Base-by-base conservation (phyloP, 257 asterid genomes). In the Scutellaria barbata region DNA sequence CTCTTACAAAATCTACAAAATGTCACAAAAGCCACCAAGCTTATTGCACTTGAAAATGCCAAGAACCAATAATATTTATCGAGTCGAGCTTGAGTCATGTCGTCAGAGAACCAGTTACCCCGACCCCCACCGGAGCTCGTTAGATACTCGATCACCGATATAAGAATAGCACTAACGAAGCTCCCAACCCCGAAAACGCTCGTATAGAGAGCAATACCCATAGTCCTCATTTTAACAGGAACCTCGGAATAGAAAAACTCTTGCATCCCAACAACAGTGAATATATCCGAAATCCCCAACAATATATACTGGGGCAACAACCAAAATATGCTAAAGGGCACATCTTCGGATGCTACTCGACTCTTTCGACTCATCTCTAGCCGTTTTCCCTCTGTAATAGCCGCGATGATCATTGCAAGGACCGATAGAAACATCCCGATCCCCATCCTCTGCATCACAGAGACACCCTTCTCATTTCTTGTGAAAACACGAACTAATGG, bases 181-280 rank as follows among this genome's bases (percentile, higher is more conserved):
- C 96, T 90, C 52, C 98, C 98, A 3, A 89, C 89, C 0, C 99
- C 99, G 7, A 95, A 95, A 10, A 92, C 98, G 30, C 98, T 95
- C 7, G 98, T 90, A 22, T 88, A 88, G 3, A 95, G 83, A 1
- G 97, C 97, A 7, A 95, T 88, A 8, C 99, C 99, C 90, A 90
- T 82, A 0, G 98, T 92, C 73, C 96, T 81, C 95, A 92, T 88
- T 12, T 78, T 76, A 16, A 37, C 66, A 0, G 99, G 99, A n/a
- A 95, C 99, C 65, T 92, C 92, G 0, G 90, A 81, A 14, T 87
- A 92, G 82, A 95, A 95, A 69, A 81, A 95, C 76, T 92, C 98
- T 63, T 95, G 98, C 99, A 95, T 92, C 37, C 98, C 99, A 0
- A 95, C 99, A 0, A 95, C 99, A 0, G 99, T 95, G 72, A 95